These are phyloP conservation scores for Cicer pinnatifidum DNA, from an alignment of 306 rosid genomes.

Conservation along the genomic window DNA sequence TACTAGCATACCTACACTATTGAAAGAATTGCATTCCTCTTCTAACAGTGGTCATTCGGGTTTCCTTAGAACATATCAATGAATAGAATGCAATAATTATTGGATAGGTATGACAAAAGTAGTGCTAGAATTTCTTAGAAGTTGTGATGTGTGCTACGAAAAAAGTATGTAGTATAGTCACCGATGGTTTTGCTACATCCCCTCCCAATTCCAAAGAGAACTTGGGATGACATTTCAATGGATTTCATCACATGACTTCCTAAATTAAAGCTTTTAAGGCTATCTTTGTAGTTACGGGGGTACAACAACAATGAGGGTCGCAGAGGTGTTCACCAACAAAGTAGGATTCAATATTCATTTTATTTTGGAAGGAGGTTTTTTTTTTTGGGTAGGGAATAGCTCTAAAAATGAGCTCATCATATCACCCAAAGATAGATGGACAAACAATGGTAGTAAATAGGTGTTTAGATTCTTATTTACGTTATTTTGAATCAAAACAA, in stretches of 20 bases:
- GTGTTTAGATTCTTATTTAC: neutral
- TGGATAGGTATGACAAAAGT: neutral
- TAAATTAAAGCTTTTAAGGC: neutral
- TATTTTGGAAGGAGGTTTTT: neutral
- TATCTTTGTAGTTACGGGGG: neutral
- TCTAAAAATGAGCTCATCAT: neutral
- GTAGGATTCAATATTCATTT: neutral
- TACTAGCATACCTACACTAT: neutral
- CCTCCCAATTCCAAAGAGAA: neutral
- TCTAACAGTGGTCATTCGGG: neutral
- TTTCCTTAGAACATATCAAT: neutral
- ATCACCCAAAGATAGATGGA: neutral
- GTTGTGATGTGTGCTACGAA: neutral
- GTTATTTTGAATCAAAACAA: neutral
- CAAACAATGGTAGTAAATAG: neutral
- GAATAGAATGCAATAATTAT: neutral
- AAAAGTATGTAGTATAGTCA: neutral
- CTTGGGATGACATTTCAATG: neutral
- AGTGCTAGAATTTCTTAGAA: neutral
- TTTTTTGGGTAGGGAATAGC: neutral
- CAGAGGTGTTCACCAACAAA: neutral
- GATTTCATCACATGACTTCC: neutral
- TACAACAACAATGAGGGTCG: neutral
- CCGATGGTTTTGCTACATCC: neutral
- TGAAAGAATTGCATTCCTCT: neutral